These are phyloP conservation scores for Ammopiptanthus mongolicus DNA, from an alignment of 306 rosid species.

Conservation along the genomic window DNA sequence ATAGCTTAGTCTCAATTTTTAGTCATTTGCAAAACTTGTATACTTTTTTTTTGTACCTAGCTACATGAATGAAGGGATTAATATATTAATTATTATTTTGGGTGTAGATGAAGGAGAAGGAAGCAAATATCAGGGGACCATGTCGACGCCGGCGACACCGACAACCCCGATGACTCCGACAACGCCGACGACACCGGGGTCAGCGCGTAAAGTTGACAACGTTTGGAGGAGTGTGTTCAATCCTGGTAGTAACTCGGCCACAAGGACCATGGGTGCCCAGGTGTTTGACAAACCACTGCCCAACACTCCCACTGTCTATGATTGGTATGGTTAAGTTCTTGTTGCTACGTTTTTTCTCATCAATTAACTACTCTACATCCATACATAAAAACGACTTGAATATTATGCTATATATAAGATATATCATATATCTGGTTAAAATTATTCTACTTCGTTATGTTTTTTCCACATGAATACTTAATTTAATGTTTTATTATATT, in stretches of 20 bases:
- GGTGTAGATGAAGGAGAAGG: constrained; percentile 36
- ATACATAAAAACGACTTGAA: not conserved
- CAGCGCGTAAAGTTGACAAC: constrained; percentile 62
- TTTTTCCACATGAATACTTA: too few species aligned
- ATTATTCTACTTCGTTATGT: not conserved
- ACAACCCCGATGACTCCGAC: constrained; percentile 57
- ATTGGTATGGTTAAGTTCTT: constrained; percentile 54
- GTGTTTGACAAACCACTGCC: constrained; percentile 82
- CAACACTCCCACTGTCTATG: constrained; percentile 88
- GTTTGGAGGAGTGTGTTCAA: constrained; percentile 99
- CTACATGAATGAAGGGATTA: not conserved
- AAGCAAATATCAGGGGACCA: constrained; percentile 33
- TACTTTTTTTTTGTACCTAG: too few species aligned
- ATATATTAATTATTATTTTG: not conserved
- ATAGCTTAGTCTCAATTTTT: too few species aligned
- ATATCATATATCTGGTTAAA: not conserved
- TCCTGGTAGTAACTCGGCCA: constrained; percentile 88
- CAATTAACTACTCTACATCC: not conserved
- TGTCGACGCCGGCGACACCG: constrained; percentile 54
- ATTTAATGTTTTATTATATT: too few species aligned
- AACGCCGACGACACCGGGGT: constrained; percentile 51
- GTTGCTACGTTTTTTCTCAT: too few species aligned
- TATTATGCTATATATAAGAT: too few species aligned
- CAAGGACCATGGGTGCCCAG: constrained; percentile 51
- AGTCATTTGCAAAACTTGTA: not conserved